Base-by-base conservation (phyloP, 2,329 filamentous ascomycete species). In the Penicillium sp. region DNA sequence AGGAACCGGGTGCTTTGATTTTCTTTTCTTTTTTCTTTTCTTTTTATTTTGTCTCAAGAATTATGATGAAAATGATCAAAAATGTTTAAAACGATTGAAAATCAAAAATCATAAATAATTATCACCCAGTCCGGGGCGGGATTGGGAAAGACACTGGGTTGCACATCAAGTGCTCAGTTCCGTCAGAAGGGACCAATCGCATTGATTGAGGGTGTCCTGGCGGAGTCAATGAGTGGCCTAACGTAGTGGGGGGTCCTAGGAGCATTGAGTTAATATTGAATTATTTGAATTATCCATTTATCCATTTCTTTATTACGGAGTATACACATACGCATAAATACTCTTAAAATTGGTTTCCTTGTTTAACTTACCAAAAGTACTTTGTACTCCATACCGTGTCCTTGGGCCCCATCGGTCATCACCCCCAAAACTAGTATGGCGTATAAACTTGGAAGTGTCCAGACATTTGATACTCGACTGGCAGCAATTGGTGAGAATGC, bases 101-200 rank as follows among this genome's bases (percentile, higher is more conserved):
- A 46, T 32, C 27, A 42, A 30, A n/a, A 6, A 30, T 27, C 3
- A 19, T 19, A 39, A 4, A 5, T 18, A 34, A 34, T 29, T 34
- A 34, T 40, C 10, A 19, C 11, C 48, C 51, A 54, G 51, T 56
- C 56, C 36, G 51, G 53, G 59, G 58, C 58, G 58, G 60, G 56
- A 59, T 61, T 61, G 56, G 58, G 52, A 50, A 40, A 51, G 52
- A 46, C 47, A 45, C 47, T 42, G 47, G 39, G 44, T n/a, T 39
- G 41, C 41, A 52, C 48, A 49, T 43, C 38, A 49, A 46, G 50
- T 52, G 50, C 43, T 39, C 50, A 52, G 35, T 52, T 27, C 49
- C 42, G 14, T 44, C n/a, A 43, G n/a, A 34, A 34, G n/a, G 7
- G 36, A 34, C 51, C 51, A 53, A 53, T 53, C 38, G 51, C 16